These are phyloP conservation scores for Globisporangium canariense DNA, from an alignment of 352 stramenopile species.

Conservation along the genomic window DNA sequence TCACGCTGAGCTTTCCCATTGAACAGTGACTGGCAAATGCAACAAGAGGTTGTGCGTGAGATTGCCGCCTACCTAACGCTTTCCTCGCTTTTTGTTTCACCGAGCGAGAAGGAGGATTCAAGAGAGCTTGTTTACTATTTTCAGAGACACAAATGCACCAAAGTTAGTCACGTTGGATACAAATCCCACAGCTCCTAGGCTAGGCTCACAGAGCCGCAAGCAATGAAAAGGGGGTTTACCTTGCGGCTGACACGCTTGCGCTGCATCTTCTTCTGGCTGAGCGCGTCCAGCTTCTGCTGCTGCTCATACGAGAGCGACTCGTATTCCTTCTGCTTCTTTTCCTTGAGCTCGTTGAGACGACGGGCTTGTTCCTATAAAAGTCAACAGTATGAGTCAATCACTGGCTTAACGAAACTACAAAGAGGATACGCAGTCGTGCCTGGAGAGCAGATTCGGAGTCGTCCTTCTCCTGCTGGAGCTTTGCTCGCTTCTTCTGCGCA, in stretches of 20 bases:
- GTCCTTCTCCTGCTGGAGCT: conserved; percentile 54
- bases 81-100: not conserved
- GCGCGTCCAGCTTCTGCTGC: conserved; percentile 71
- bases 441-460: conserved; percentile 25
- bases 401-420: not conserved
- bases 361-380: conserved; percentile 37
- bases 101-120: not conserved
- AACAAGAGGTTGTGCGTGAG: no score
- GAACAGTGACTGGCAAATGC: no score
- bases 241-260: conserved; percentile 72
- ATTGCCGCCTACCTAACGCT: not conserved
- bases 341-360: conserved; percentile 49
- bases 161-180: not conserved
- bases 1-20: no score
- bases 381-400: conserved; percentile 1
- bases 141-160: not conserved
- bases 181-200: not conserved
- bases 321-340: conserved; percentile 83
- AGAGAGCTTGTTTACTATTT: not conserved
- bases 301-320: conserved; percentile 75
- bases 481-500: conserved; percentile 69
- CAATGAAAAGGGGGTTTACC: conserved; percentile 20
- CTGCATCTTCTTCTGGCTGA: conserved; percentile 65
- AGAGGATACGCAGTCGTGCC: conserved; percentile 19
- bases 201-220: not conserved